Base-by-base conservation (phyloP, 805 yeast genomes). In the Scheffersomyces ergatensis region DNA sequence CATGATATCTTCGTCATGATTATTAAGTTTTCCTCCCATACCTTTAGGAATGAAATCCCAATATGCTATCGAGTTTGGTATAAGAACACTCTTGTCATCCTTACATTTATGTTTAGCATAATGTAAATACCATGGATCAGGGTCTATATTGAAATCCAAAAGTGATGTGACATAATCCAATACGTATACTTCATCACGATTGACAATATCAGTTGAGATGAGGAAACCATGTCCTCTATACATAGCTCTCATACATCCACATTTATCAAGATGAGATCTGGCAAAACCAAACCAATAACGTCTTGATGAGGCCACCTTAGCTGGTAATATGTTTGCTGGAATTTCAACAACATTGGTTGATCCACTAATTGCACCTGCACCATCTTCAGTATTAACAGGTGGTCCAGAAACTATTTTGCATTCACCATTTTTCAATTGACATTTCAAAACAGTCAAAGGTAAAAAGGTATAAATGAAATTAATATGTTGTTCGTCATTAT, bases 161-260 rank as follows among this genome's bases (percentile, higher is more conserved):
- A 59, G 64, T 5, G 65, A 53, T 16, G 66, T 53, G 3, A 66
- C 47, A 37, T 67, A 69, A 14, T 57, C 50, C 8, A 67, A 40
- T 38, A 57, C 57, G 45, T 51, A 44, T 47, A 38, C 38, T 17
- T 42, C 47, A 21, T 41, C 48, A 39, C 46, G 54, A 6, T 50
- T 47, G 2, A 62, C 39, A 5, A 67, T 54, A 21, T 21, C 9
- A 21, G 24, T 21, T 7, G 24, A 21, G 6, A 21, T 6, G 9
- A 21, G 9, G 9, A 21, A 6, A 62, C 70, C 36, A 69, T 38
- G 45, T 67, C 65, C n/a, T 32, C 73, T 50, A 45, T 68, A 68
- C 52, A 65, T 55, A 18, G 53, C 50, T 13, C 40, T 37, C 14
- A 71, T 70, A 50, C 74, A 68, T 1, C 73, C 73, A 51, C 74